Conservation (phyloP, 805 yeast species). For the Candida mattraensis region DNA sequence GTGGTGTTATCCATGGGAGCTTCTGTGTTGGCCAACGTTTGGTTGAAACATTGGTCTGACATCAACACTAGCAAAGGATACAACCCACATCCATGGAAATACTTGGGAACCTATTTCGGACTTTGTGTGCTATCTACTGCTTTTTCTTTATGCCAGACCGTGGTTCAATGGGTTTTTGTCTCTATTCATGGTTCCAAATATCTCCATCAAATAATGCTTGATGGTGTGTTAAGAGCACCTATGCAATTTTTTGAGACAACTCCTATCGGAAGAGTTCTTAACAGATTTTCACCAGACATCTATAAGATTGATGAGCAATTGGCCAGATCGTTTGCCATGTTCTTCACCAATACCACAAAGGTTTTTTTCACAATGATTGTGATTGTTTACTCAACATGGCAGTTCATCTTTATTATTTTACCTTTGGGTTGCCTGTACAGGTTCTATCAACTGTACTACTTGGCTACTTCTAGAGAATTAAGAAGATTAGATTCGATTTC, state of each 20-base stretch:
- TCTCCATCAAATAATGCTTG: constrained; percentile 75
- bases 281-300: constrained; percentile 88
- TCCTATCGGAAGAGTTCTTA: constrained; percentile 88
- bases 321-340: constrained; percentile 70
- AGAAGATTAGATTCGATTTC: constrained; percentile 81
- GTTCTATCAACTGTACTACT: constrained; percentile 73
- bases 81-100: constrained; percentile 72
- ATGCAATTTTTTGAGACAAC: constrained; percentile 96
- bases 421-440: constrained; percentile 69
- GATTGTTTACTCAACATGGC: constrained; percentile 86
- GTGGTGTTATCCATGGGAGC: constrained; percentile 59
- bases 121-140: constrained; percentile 71
- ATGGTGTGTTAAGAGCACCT: constrained; percentile 76
- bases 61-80: constrained; percentile 65
- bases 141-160: constrained; percentile 60
- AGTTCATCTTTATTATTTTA: constrained; percentile 64
- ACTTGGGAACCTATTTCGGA: constrained; percentile 71
- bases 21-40: constrained; percentile 72
- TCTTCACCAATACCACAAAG: constrained; percentile 58
- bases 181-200: constrained; percentile 78
- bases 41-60: constrained; percentile 99
- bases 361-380: constrained; percentile 78
- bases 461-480: constrained; percentile 76
- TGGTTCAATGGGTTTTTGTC: constrained; percentile 76
- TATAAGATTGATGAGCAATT: constrained; percentile 81